Percentiles rank a stretch among this genome's conserved stretches.
Conservation (phyloP, 2,329 filamentous ascomycete species). For the Sclerotinia sclerotiorum region DNA sequence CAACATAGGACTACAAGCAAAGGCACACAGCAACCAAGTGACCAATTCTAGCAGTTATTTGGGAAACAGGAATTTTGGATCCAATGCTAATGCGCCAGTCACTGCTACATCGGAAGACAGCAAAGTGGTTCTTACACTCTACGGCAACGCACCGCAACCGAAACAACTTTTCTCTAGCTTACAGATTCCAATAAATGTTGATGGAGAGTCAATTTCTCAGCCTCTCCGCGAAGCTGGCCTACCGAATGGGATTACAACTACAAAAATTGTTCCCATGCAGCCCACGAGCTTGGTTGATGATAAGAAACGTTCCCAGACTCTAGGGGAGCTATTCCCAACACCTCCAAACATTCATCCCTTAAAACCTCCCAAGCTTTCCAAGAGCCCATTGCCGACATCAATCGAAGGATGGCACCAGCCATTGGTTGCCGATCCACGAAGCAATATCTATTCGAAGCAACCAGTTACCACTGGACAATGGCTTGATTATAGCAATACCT, state of each 20-base stretch:
- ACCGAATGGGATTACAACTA: slow-evolving; percentile 72
- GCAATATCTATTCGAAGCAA: slow-evolving; percentile 62
- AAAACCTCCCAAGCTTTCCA: slow-evolving; percentile 70
- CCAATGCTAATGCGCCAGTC: slow-evolving; percentile 36
- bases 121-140: slow-evolving; percentile 70
- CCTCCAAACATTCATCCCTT: slow-evolving; percentile 64
- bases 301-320: slow-evolving; percentile 58
- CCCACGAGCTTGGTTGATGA: slow-evolving; percentile 45
- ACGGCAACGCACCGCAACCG: slow-evolving; percentile 70
- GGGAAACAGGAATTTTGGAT: slow-evolving; percentile 28
- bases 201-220: slow-evolving; percentile 40
- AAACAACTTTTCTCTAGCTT: slow-evolving; percentile 86
- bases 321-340: slow-evolving; percentile 73
- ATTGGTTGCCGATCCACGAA: slow-evolving; percentile 43
- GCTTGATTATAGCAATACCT: slow-evolving; percentile 67
- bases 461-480: slow-evolving; percentile 66
- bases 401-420: slow-evolving; percentile 50
- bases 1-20: slow-evolving; percentile 46
- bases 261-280: slow-evolving; percentile 60
- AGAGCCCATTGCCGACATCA: slow-evolving; percentile 60
- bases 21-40: slow-evolving; percentile 36
- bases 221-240: slow-evolving; percentile 64
- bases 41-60: slow-evolving; percentile 24
- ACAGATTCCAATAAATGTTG: slow-evolving; percentile 51
- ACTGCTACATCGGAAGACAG: slow-evolving; percentile 46